A percentile compares a stretch with the other conserved stretches of the same genome.
Evolutionary conservation across 345 rosid genomes (phyloP).

Genomic region (Dimocarpus longan): DNA sequence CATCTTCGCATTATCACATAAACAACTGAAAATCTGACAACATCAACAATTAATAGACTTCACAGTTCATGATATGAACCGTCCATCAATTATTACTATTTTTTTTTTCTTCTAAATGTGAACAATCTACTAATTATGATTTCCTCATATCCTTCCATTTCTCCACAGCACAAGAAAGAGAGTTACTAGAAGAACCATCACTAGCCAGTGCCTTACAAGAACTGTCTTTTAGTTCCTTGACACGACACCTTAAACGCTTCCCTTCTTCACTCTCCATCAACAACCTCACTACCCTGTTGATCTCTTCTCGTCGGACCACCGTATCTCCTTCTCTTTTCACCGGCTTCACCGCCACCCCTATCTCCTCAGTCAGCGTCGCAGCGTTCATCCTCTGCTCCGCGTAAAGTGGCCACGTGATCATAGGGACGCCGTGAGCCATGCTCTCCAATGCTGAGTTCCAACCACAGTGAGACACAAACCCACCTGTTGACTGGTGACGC

Average conservation of each 20-base stretch:
- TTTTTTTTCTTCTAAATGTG: too few relatives aligned
- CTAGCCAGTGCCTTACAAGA: constrained; percentile 26
- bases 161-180: constrained; percentile 17
- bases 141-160: constrained; percentile 12
- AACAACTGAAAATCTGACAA: too few relatives aligned
- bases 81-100: neutral
- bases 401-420: constrained; percentile 54
- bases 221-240: constrained; percentile 29
- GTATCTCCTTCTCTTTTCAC: constrained; percentile 2
- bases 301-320: constrained; percentile 39
- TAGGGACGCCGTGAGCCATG: constrained; percentile 41
- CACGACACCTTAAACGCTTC: constrained; percentile 25
- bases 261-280: constrained; percentile 42
- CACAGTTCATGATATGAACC: neutral
- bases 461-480: constrained; percentile 56
- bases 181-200: constrained; percentile 32
- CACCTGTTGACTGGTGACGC: constrained; percentile 40
- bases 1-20: too few relatives aligned
- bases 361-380: constrained; percentile 36
- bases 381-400: constrained; percentile 58
- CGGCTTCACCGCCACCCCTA: constrained; percentile 37
- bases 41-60: neutral
- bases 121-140: neutral
- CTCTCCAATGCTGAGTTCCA: constrained; percentile 56
- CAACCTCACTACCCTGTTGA: constrained; percentile 33